Percentiles rank a stretch among this genome's conserved stretches.
phyloP scores from a whole-genome alignment of 1,284 basidiomycete genomes.

The Cryptococcus sp. region DNA sequence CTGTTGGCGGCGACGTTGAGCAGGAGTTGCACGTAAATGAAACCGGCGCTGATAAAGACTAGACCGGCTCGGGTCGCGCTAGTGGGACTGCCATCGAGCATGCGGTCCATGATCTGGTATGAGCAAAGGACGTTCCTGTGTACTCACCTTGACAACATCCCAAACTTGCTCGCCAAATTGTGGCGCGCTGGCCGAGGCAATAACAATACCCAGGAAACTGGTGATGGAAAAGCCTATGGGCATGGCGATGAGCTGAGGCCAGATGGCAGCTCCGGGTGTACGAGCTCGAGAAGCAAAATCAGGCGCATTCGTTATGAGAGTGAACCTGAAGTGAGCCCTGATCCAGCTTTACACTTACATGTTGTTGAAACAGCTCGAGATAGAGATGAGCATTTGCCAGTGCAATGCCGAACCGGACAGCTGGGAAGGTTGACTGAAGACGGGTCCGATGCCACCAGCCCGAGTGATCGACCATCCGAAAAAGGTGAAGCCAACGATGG shows the following conservation, averaged over 20 bases:
- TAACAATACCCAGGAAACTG: constrained; percentile 76
- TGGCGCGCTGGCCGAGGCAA: constrained; percentile 68
- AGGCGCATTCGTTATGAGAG: constrained; percentile 57
- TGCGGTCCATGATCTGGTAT: constrained; percentile 32
- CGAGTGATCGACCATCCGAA: constrained; percentile 75
- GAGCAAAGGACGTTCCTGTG: neutral
- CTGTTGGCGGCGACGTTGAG: constrained; percentile 76
- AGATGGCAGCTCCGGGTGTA: constrained; percentile 60
- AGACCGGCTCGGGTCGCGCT: constrained; percentile 32
- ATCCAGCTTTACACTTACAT: constrained; percentile 55
- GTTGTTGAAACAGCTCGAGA: constrained; percentile 75
- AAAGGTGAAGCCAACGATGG: constrained; percentile 66
- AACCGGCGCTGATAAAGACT: constrained; percentile 58
- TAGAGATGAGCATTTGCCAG: constrained; percentile 72
- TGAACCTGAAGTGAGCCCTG: constrained; percentile 8
- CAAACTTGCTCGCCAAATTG: constrained; percentile 74
- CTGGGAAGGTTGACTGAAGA: constrained; percentile 61
- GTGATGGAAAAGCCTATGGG: constrained; percentile 71
- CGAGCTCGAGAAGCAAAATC: constrained; percentile 66
- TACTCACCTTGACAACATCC: constrained; percentile 49
- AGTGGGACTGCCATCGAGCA: constrained; percentile 25
- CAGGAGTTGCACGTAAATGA: constrained; percentile 43
- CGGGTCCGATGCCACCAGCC: constrained; percentile 73
- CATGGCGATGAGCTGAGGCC: constrained; percentile 66
- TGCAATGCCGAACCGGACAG: constrained; percentile 64